phyloP scores from a whole-genome alignment of 306 rosid genomes.

The Morella rubra region DNA sequence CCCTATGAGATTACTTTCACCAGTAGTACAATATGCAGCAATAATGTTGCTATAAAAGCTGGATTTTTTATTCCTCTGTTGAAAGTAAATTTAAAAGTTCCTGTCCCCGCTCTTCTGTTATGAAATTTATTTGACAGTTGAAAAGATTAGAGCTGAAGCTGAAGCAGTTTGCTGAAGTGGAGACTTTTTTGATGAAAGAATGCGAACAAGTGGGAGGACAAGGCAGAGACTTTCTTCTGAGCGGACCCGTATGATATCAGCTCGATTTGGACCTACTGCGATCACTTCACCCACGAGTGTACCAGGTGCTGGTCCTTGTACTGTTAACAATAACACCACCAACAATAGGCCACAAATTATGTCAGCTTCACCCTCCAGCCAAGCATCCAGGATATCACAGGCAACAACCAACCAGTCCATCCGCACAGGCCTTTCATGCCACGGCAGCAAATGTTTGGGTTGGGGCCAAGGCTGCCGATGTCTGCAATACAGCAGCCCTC shows the following conservation, averaged over 20 bases:
- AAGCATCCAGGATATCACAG: constrained; percentile 69
- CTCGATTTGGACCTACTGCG: constrained; percentile 71
- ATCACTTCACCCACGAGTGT: constrained; percentile 45
- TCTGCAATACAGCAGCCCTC: constrained; percentile 76
- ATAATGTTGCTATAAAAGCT: not conserved
- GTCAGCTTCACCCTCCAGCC: constrained; percentile 86
- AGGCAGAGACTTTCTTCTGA: constrained; percentile 83
- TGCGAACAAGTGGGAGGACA: constrained; percentile 91
- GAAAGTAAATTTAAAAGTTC: not conserved
- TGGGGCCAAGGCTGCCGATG: constrained; percentile 87
- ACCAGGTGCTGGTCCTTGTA: constrained; percentile 68
- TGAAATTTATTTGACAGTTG: constrained; percentile 54
- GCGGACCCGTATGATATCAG: constrained; percentile 64
- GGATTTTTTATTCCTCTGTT: not conserved
- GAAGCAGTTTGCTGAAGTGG: constrained; percentile 98
- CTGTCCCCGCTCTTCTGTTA: not conserved
- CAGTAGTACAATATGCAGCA: not conserved
- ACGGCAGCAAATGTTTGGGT: constrained; percentile 76
- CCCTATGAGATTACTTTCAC: not conserved
- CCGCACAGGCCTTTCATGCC: constrained; percentile 79
- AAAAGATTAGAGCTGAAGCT: constrained; percentile 95
- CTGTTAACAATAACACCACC: constrained; percentile 59
- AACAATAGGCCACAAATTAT: constrained; percentile 74
- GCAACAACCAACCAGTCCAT: constrained; percentile 71
- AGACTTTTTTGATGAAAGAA: constrained; percentile 93